These are phyloP conservation scores for Gaillardinia entomophila DNA, from an alignment of 805 yeast species.

Conservation along the genomic window DNA sequence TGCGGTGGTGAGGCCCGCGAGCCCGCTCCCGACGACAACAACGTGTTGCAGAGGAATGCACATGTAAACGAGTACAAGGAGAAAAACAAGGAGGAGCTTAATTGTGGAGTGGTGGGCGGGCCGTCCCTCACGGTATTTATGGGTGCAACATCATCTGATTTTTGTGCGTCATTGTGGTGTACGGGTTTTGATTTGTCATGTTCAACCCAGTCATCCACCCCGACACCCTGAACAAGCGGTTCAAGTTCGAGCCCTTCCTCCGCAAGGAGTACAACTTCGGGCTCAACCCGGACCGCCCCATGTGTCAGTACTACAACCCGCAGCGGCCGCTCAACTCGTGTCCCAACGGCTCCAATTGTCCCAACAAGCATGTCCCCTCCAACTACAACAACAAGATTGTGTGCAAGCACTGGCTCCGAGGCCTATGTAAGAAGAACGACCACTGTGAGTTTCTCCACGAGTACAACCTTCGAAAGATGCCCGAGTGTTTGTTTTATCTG, in stretches of 20 bases:
- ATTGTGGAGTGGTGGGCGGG: neutral
- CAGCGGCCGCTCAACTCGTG: slow-evolving; percentile 55
- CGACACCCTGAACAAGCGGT: slow-evolving; percentile 29
- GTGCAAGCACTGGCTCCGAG: slow-evolving; percentile 97
- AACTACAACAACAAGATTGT: slow-evolving; percentile 59
- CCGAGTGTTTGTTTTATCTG: slow-evolving; percentile 86
- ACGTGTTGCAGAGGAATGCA: slow-evolving; percentile 3
- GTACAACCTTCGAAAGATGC: slow-evolving; percentile 90
- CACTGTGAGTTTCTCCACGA: slow-evolving; percentile 96
- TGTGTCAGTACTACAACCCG: slow-evolving; percentile 66
- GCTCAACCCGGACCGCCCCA: slow-evolving; percentile 71
- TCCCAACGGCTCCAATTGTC: slow-evolving; percentile 82
- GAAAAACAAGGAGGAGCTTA: neutral
- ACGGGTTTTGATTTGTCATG: neutral
- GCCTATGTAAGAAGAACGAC: slow-evolving; percentile 93
- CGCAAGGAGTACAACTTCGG: slow-evolving; percentile 77
- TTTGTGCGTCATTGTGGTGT: neutral
- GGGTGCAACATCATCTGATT: neutral
- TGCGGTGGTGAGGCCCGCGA: slow-evolving; percentile 49
- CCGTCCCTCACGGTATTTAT: neutral
- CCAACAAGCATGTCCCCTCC: slow-evolving; percentile 71
- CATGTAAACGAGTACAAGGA: neutral
- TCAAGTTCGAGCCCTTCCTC: slow-evolving; percentile 78
- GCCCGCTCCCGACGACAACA: slow-evolving; percentile 49
- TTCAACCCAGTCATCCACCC: slow-evolving; percentile 37